Evolutionary conservation across 305 asterid species (phyloP).

Genomic region (Ilex paraguariensis): DNA sequence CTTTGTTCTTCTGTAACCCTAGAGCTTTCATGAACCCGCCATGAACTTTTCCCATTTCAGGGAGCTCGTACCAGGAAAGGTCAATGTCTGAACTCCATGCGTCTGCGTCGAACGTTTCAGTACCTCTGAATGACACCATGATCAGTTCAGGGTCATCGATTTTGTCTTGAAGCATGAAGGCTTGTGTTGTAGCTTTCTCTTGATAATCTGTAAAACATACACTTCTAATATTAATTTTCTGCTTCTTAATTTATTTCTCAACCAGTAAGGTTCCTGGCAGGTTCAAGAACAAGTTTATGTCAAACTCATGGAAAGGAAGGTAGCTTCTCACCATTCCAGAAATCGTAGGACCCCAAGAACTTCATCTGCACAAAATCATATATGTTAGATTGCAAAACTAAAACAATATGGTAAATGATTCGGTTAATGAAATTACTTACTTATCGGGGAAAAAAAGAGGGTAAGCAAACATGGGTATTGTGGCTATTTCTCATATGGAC

Average conservation of each 20-base stretch:
- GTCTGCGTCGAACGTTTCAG: conserved; percentile 37
- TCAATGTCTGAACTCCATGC: conserved; percentile 62
- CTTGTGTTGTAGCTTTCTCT: conserved; percentile 45
- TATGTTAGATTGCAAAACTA: no score
- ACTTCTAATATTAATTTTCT: no score
- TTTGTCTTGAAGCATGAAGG: conserved; percentile 38
- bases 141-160: conserved; percentile 21
- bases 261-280: no score
- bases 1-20: conserved; percentile 33
- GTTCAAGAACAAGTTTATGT: no score
- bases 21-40: conserved; percentile 58
- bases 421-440: no score
- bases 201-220: conserved; percentile 32
- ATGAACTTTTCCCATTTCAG: conserved; percentile 44
- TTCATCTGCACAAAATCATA: conserved; percentile 33
- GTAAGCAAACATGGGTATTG: no score
- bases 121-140: conserved; percentile 57
- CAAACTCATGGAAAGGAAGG: no score
- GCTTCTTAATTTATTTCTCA: no score
- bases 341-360: conserved; percentile 29
- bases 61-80: conserved; percentile 40
- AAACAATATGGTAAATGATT: no score
- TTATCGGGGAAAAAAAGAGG: no score
- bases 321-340: conserved; percentile 36
- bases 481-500: no score